These are phyloP conservation scores for Naganishia vaughanmartiniae DNA, from an alignment of 768 basidiomycete species.

Conservation along the genomic window DNA sequence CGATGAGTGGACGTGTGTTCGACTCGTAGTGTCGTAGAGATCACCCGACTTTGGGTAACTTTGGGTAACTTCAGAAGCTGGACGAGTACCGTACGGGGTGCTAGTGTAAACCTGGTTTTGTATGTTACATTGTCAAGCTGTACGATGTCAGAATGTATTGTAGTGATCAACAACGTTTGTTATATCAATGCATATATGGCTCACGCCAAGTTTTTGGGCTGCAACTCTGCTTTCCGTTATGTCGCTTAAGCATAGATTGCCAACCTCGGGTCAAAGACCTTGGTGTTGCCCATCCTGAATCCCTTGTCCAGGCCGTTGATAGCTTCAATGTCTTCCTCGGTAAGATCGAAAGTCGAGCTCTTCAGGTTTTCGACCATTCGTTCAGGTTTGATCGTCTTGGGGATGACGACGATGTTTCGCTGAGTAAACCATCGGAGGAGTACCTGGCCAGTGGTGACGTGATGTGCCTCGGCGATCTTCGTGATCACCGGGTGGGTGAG, in stretches of 20 bases:
- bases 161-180: background rate
- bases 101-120: background rate
- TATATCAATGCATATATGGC: background rate
- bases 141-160: background rate
- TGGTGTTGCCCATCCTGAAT: constrained; percentile 69
- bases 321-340: constrained; percentile 60
- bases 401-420: constrained; percentile 69
- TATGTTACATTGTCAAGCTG: background rate
- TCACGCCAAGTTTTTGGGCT: background rate
- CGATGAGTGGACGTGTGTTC: background rate
- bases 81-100: background rate
- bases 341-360: constrained; percentile 58
- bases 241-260: constrained; percentile 64
- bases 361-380: constrained; percentile 62
- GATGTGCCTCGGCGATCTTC: constrained; percentile 25
- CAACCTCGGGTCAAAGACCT: constrained; percentile 64
- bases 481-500: constrained; percentile 29
- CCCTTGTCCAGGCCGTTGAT: constrained; percentile 65
- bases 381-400: constrained; percentile 61
- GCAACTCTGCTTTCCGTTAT: background rate
- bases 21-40: no score
- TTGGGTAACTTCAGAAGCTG: background rate
- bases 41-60: background rate
- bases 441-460: constrained; percentile 60
- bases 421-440: constrained; percentile 77